Evolutionary conservation across 1,139 yeast genomes (phyloP).

Genomic region (Zygoascus hellenicus): DNA sequence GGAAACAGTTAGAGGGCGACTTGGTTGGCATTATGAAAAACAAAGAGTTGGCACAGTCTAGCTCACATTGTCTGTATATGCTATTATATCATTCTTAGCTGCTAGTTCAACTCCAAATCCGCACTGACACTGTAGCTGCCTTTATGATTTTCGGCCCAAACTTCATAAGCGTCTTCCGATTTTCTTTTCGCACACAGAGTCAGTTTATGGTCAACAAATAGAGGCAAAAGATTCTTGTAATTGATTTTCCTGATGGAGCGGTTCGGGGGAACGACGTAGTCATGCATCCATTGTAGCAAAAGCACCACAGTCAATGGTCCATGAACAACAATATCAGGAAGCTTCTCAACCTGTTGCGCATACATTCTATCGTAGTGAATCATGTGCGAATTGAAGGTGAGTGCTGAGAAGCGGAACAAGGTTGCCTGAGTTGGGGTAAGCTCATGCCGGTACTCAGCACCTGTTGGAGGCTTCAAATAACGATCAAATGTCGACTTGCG

Average conservation of each 20-base stretch:
- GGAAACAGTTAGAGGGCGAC: conserved; percentile 30
- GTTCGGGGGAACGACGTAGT: conserved; percentile 15
- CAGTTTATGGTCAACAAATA: conserved; percentile 35
- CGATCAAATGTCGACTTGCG: conserved; percentile 18
- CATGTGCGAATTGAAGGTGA: conserved; percentile 75
- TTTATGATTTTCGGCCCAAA: conserved; percentile 32
- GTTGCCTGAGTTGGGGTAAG: conserved; percentile 31
- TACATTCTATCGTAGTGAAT: conserved; percentile 68
- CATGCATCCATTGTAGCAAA: conserved; percentile 42
- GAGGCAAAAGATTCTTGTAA: conserved; percentile 49
- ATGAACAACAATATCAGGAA: conserved; percentile 61
- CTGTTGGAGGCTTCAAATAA: conserved; percentile 17
- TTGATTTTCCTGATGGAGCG: conserved; percentile 32
- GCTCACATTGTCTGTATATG: background rate
- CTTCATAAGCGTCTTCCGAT: conserved; percentile 21
- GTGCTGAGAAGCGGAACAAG: conserved; percentile 59
- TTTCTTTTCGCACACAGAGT: conserved; percentile 24
- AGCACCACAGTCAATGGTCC: conserved; percentile 75
- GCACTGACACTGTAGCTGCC: conserved; percentile 26
- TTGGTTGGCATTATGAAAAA: conserved; percentile 17
- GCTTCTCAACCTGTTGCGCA: conserved; percentile 48
- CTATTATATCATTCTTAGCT: conserved; percentile 3
- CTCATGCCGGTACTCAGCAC: conserved; percentile 18
- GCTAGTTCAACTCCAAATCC: conserved; percentile 12
- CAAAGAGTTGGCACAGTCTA: background rate